A percentile compares a stretch with the other conserved stretches of the same genome.
Conservation (phyloP, 768 basidiomycete species). For the Pisolithus microcarpus region DNA sequence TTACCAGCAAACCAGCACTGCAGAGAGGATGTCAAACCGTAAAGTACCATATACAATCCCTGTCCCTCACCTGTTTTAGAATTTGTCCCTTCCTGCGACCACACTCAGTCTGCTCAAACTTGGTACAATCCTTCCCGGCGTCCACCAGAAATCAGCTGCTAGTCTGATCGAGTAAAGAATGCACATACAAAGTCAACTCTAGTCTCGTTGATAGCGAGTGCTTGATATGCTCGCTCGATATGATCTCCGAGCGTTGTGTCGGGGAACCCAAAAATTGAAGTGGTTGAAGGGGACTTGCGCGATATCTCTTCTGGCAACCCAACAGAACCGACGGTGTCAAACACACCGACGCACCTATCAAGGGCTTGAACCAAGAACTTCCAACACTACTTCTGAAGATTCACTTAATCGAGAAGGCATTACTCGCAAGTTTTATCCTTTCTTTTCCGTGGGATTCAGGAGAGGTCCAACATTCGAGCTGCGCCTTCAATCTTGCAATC, state of each 20-base stretch:
- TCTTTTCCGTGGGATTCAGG: conserved; percentile 44
- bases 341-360: conserved; percentile 60
- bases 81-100: conserved; percentile 50
- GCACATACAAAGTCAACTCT: conserved; percentile 59
- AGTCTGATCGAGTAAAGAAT: background rate
- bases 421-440: conserved; percentile 40
- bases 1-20: conserved; percentile 70
- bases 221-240: conserved; percentile 59
- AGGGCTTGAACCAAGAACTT: conserved; percentile 1
- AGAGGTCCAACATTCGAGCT: conserved; percentile 51
- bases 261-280: conserved; percentile 57
- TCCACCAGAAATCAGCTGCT: background rate
- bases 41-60: background rate
- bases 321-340: conserved; percentile 70
- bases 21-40: background rate
- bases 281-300: conserved; percentile 35
- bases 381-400: conserved; percentile 8
- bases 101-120: conserved; percentile 50
- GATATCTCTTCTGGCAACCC: conserved; percentile 64
- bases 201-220: conserved; percentile 61
- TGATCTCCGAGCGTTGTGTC: conserved; percentile 55
- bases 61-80: conserved; percentile 48
- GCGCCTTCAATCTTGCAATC: conserved; percentile 30
- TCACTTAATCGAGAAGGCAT: conserved; percentile 58
- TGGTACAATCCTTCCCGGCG: conserved; percentile 46